A percentile compares a stretch with the other conserved stretches of the same genome.
phyloP scores from a whole-genome alignment of 2,329 filamentous ascomycete species.

The Beauveria sp. region DNA sequence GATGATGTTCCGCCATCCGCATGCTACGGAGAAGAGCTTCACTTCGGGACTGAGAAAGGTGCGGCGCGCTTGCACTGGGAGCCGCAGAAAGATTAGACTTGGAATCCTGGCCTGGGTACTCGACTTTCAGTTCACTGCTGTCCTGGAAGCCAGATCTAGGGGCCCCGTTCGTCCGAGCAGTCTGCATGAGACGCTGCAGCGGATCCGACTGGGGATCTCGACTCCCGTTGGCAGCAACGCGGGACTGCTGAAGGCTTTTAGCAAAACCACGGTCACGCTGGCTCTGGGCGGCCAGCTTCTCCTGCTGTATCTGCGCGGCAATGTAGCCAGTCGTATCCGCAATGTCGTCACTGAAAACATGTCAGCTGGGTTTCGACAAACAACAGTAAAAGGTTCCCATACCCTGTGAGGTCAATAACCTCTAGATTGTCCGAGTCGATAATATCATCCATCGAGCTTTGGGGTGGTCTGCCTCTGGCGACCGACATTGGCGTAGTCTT shows the following conservation, averaged over 20 bases:
- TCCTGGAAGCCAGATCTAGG: not conserved
- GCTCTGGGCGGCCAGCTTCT: slow-evolving; percentile 24
- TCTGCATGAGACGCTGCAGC: slow-evolving; percentile 23
- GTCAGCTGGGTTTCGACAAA: slow-evolving; percentile 13
- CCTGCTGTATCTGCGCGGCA: slow-evolving; percentile 27
- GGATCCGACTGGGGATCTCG: slow-evolving; percentile 16
- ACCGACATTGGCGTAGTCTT: slow-evolving; percentile 18
- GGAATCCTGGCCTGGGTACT: not conserved
- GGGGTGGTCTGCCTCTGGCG: not conserved
- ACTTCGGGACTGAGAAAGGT: no score
- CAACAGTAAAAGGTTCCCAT: slow-evolving; percentile 18
- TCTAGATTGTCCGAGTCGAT: slow-evolving; percentile 12
- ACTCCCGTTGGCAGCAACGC: not conserved
- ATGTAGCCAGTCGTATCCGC: slow-evolving; percentile 21
- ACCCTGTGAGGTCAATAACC: slow-evolving; percentile 37
- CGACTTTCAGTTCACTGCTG: not conserved
- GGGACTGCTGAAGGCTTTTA: slow-evolving; percentile 13
- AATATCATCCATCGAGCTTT: not conserved
- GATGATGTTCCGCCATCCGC: not conserved
- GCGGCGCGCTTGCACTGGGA: not conserved
- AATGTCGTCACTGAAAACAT: slow-evolving; percentile 25
- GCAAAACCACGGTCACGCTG: slow-evolving; percentile 23
- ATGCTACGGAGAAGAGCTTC: not conserved
- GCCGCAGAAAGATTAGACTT: not conserved
- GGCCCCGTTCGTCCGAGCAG: slow-evolving; percentile 17